Evolutionary conservation across 345 rosid species (phyloP), one percentile per base, ranked within the genome.

Genomic region (Crucihimalaya himalaica): DNA sequence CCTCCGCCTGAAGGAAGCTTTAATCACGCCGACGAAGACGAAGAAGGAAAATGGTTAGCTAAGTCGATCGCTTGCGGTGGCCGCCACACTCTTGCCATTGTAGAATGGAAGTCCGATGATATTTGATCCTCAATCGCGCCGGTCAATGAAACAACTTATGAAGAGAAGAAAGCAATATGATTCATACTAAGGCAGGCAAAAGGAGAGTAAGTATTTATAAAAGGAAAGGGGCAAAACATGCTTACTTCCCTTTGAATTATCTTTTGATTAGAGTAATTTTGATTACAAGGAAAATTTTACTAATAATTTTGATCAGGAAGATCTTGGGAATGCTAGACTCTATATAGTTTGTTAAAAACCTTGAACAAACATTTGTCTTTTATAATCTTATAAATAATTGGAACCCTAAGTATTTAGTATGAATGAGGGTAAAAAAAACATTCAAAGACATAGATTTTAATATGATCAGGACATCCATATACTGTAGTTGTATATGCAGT

Each of bases 31-130:
- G 80, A 66, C 7, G 86, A 86, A 71, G 89, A 75, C 74, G 81
- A 63, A 19, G 86, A 84, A 58, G 92, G 88, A 34, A 80, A 54
- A 21, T 90, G 99, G 98, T 80, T 79, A 35, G 87, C 94, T 19
- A 89, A 85, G 69, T 87, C 86, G 2, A 91, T 88, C 25, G 98
- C 94, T 29, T 87, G 92, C 5, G 99, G 99, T 20, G 99, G 98
- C 21, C 93, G 97, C 16, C 99, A 95, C 76, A 92, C 98, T 29
- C 66, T 92, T 72, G 97, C 99, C 13, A 59, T 86, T 11, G 93
- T 82, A 27, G 85, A 89, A 74, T 95, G 99, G 93, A 82, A 82
- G 79, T 54, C 70, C 14, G 63, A 54, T 53, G 65, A 61, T 25
- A 54, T 52, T 53, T 67, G 78, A 78, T 18, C 51, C 27, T 52